Percentiles rank a stretch among this genome's conserved stretches.
phyloP scores from a whole-genome alignment of 352 stramenopile species.

The Phytophthora rubi region DNA sequence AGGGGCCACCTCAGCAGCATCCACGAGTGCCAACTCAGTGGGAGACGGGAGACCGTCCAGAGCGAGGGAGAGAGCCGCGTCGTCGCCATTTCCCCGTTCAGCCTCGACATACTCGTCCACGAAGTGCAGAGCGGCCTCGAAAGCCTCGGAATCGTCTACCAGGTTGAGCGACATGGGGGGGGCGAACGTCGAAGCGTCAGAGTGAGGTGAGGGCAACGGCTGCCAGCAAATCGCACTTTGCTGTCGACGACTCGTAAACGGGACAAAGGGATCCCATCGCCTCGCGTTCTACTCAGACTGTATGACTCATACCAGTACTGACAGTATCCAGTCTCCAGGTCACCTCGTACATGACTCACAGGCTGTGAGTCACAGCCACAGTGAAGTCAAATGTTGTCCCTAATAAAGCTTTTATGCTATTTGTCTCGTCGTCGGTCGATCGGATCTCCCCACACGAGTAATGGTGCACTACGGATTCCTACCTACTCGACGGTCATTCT shows the following conservation, averaged over 20 bases:
- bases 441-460: conserved; percentile 14
- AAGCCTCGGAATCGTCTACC: conserved; percentile 35
- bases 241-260: not conserved
- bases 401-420: conserved; percentile 29
- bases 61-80: conserved; percentile 9
- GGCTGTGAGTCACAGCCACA: no score
- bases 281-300: no score
- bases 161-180: conserved; percentile 24
- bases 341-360: no score
- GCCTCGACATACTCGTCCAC: conserved; percentile 34
- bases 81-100: not conserved
- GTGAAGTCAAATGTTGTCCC: no score
- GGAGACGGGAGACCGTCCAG: conserved; percentile 27
- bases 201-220: no score
- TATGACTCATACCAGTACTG: no score
- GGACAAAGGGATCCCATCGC: not conserved
- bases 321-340: no score
- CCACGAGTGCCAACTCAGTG: conserved; percentile 15
- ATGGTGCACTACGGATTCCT: conserved; percentile 24
- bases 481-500: conserved; percentile 18
- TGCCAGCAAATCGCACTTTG: not conserved
- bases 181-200: no score
- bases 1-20: not conserved
- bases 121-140: conserved; percentile 42
- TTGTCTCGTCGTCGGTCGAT: conserved; percentile 20